Evolutionary conservation across 176 grass and related monocot species (phyloP).

Genomic region (Oryza glumipatula): DNA sequence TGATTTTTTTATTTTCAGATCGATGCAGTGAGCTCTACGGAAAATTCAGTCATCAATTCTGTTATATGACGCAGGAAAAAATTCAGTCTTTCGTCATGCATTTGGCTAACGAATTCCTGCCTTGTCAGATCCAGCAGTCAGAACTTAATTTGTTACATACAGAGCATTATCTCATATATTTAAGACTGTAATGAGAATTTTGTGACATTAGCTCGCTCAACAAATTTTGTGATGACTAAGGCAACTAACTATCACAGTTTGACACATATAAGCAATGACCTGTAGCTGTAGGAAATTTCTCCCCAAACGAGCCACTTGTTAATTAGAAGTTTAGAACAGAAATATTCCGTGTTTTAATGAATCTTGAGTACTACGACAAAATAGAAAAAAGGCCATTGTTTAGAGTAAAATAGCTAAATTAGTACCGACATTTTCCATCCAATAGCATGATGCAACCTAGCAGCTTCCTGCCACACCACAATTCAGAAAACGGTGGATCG

Average conservation of each 20-base stretch:
- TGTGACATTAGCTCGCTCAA: not conserved
- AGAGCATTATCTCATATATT: not conserved
- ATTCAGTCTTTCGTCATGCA: conserved; percentile 27
- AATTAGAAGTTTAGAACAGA: not conserved
- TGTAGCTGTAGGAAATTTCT: not conserved
- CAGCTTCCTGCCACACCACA: not conserved
- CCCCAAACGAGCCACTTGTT: not conserved
- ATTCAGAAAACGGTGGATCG: not conserved
- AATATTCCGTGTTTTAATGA: not conserved
- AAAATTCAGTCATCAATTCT: conserved; percentile 12
- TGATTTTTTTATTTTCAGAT: not conserved
- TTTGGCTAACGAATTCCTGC: conserved; percentile 12
- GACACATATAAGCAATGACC: not conserved
- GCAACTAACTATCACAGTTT: not conserved
- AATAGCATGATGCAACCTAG: not conserved
- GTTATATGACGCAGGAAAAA: conserved; percentile 15
- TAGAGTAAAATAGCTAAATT: not conserved
- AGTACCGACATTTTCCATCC: not conserved
- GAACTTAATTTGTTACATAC: not conserved
- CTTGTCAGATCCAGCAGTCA: conserved; percentile 9
- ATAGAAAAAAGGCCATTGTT: not conserved
- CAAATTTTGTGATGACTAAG: not conserved
- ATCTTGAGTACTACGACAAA: not conserved
- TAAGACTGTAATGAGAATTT: not conserved
- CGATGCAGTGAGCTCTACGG: conserved; percentile 21